Conservation (phyloP, 83 land plant genomes). For the Diphasiastrum complanatum region DNA sequence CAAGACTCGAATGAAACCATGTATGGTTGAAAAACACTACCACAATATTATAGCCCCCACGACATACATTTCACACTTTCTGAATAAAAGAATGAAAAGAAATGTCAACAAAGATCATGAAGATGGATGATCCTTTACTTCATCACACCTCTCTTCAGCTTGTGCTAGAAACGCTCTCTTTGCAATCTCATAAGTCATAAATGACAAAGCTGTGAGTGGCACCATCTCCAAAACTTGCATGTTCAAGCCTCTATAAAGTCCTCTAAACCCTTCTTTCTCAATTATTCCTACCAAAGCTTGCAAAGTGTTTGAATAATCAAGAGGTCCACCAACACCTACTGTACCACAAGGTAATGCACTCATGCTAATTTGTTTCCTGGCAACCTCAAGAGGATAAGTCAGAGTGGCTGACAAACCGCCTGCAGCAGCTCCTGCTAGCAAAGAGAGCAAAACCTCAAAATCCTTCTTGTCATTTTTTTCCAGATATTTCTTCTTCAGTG, state of each 20-base stretch:
- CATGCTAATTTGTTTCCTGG: constrained; percentile 30
- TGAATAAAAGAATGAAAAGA: no score
- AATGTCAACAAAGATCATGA: no score
- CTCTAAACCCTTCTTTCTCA: constrained; percentile 17
- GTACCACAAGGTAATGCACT: constrained; percentile 28
- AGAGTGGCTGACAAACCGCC: constrained; percentile 35
- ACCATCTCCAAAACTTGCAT: constrained; percentile 15
- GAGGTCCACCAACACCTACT: constrained; percentile 34
- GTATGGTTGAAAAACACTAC: no score
- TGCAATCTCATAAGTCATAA: constrained; percentile 23
- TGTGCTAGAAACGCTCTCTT: constrained; percentile 20
- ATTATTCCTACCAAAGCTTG: constrained; percentile 19
- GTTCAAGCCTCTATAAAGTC: constrained; percentile 24
- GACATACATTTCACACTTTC: no score
- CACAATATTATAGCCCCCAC: no score
- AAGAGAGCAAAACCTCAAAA: constrained; percentile 20
- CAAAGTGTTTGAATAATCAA: constrained; percentile 16
- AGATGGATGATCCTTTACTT: constrained; percentile 27
- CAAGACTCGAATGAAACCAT: no score
- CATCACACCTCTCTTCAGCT: constrained; percentile 23
- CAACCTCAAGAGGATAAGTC: constrained; percentile 36
- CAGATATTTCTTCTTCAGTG: constrained; percentile 13
- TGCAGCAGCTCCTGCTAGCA: constrained; percentile 32
- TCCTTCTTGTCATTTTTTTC: constrained; percentile 8
- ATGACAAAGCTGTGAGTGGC: constrained; percentile 22